A percentile compares a stretch with the other conserved stretches of the same genome.
phyloP scores from a whole-genome alignment of 768 basidiomycete genomes.

The Pisolithus orientalis region DNA sequence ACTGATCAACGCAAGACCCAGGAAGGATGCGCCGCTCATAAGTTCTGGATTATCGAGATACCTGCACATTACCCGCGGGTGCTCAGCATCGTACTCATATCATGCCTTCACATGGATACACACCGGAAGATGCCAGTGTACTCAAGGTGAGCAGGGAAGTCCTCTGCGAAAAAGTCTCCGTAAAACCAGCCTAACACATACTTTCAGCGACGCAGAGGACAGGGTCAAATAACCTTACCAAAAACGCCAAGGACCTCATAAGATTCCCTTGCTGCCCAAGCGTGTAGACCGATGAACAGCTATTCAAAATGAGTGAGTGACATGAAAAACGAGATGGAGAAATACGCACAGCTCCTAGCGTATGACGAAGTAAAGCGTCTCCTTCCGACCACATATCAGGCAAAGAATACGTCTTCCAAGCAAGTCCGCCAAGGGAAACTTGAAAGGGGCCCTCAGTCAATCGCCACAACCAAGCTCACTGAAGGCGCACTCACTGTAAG shows the following conservation, averaged over 20 bases:
- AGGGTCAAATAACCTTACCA: constrained; percentile 40
- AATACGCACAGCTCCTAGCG: constrained; percentile 70
- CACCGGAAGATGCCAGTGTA: constrained; percentile 97
- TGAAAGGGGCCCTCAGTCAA: constrained; percentile 1
- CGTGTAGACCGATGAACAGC: constrained; percentile 80
- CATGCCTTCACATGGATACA: constrained; percentile 7
- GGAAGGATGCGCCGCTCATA: constrained; percentile 93
- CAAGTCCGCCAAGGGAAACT: constrained; percentile 85
- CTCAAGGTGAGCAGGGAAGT: constrained; percentile 83
- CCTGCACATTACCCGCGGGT: constrained; percentile 30
- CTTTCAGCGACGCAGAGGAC: neutral
- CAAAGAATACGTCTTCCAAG: constrained; percentile 84
- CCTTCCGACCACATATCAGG: constrained; percentile 86
- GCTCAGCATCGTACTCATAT: neutral
- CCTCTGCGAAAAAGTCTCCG: constrained; percentile 94
- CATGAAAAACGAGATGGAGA: neutral
- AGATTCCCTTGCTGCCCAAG: constrained; percentile 87
- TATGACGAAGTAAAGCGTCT: constrained; percentile 81
- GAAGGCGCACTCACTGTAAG: constrained; percentile 59
- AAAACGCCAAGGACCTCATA: constrained; percentile 93
- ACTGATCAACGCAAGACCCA: constrained; percentile 87
- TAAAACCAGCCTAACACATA: constrained; percentile 85
- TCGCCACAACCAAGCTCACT: neutral
- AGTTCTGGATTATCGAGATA: constrained; percentile 95
- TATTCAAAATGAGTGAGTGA: constrained; percentile 24